phyloP scores from a whole-genome alignment of 2,329 filamentous ascomycete species.

The Exophiala oligosperma region DNA sequence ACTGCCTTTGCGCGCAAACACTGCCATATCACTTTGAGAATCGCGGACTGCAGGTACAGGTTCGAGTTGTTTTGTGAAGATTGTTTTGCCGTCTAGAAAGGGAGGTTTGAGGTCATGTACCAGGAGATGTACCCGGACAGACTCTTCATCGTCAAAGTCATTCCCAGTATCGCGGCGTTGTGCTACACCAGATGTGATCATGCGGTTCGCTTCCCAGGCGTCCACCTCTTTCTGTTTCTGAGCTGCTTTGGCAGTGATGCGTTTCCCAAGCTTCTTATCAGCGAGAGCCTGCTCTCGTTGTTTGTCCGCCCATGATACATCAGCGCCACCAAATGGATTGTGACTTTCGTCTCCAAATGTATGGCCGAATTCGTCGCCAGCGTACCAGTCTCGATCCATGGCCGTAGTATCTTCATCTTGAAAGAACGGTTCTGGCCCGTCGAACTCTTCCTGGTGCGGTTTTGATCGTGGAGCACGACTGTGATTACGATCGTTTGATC shows the following conservation, averaged over 20 bases:
- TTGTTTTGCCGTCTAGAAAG: constrained; percentile 89
- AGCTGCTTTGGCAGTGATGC: constrained; percentile 70
- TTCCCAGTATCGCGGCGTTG: constrained; percentile 79
- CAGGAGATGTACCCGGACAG: constrained; percentile 82
- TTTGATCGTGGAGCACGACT: constrained; percentile 31
- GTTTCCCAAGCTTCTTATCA: constrained; percentile 75
- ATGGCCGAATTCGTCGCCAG: constrained; percentile 79
- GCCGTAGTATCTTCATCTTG: constrained; percentile 70
- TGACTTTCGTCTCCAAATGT: constrained; percentile 89
- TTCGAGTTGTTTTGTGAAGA: constrained; percentile 96
- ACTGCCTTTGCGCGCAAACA: constrained; percentile 94
- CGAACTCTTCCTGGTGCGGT: constrained; percentile 57
- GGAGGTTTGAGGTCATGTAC: constrained; percentile 93
- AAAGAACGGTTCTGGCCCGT: constrained; percentile 62
- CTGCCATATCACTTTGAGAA: constrained; percentile 96
- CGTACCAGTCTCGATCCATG: constrained; percentile 91
- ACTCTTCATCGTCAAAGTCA: constrained; percentile 90
- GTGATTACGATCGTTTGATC: constrained; percentile 27
- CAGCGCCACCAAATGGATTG: constrained; percentile 82
- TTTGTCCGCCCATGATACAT: constrained; percentile 71
- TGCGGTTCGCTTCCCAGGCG: constrained; percentile 97
- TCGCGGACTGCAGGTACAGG: constrained; percentile 91
- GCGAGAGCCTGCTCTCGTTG: constrained; percentile 70
- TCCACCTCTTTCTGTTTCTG: constrained; percentile 94
- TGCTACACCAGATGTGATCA: constrained; percentile 94